Percentiles rank a stretch among this genome's conserved stretches.
phyloP scores from a whole-genome alignment of 208 protist genomes.

The Trypanosoma brucei region DNA sequence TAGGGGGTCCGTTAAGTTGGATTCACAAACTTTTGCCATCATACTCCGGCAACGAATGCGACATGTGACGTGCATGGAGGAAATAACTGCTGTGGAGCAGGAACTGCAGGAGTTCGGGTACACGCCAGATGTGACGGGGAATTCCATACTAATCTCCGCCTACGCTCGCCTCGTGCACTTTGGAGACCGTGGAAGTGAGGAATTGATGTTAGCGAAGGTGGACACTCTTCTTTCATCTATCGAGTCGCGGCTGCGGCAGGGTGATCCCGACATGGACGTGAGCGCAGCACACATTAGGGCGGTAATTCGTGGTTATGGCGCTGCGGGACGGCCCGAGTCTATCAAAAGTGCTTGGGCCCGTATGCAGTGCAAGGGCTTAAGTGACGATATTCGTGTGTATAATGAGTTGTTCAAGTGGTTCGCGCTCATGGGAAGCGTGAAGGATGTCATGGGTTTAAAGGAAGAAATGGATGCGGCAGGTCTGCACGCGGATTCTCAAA shows the following conservation, averaged over 20 bases:
- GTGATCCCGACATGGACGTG: conserved; percentile 83
- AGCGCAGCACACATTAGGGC: conserved; percentile 76
- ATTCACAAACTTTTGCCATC: conserved; percentile 43
- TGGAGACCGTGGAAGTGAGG: conserved; percentile 75
- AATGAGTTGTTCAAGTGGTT: conserved; percentile 89
- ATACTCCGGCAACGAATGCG: conserved; percentile 75
- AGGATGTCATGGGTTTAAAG: conserved; percentile 67
- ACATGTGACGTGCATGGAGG: conserved; percentile 54
- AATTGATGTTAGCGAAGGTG: conserved; percentile 87
- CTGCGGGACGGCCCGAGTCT: conserved; percentile 61
- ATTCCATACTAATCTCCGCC: conserved; percentile 82
- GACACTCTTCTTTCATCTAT: conserved; percentile 84
- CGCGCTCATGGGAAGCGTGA: conserved; percentile 82
- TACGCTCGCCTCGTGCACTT: conserved; percentile 83
- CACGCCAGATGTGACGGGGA: conserved; percentile 69
- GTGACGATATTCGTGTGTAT: conserved; percentile 78
- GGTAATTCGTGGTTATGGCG: conserved; percentile 83
- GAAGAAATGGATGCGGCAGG: conserved; percentile 34
- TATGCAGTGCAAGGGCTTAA: conserved; percentile 60
- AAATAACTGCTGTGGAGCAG: conserved; percentile 66
- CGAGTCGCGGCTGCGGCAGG: conserved; percentile 77
- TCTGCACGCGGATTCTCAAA: conserved; percentile 59
- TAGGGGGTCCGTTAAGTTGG: conserved; percentile 35
- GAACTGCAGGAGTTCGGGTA: conserved; percentile 49
- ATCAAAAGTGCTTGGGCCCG: conserved; percentile 75